phyloP scores from a whole-genome alignment of 1,284 basidiomycete species.

The Cutaneotrichosporon curvatum region DNA sequence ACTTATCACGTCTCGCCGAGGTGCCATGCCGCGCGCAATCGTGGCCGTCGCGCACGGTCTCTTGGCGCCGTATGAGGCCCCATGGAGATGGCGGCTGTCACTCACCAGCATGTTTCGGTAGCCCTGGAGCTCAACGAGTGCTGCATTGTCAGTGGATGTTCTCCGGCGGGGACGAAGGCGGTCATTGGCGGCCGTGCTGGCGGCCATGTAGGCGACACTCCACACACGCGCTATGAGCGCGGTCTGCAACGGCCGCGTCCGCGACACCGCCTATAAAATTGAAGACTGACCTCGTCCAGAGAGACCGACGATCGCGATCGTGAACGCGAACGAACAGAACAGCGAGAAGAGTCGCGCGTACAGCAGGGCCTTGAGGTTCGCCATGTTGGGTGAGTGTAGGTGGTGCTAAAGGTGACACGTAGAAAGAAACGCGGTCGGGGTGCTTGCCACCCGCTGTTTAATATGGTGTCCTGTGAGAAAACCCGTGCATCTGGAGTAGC shows the following conservation, averaged over 20 bases:
- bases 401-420: no score
- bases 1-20: neutral
- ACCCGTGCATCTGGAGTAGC: no score
- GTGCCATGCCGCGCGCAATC: neutral
- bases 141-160: neutral
- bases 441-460: no score
- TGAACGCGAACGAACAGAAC: slow-evolving; percentile 6
- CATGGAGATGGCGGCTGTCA: neutral
- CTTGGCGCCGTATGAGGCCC: no score
- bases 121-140: slow-evolving; percentile 5
- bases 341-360: slow-evolving; percentile 7
- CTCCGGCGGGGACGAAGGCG: neutral
- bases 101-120: neutral
- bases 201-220: neutral
- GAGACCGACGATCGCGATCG: slow-evolving; percentile 9
- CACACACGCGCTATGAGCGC: neutral
- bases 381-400: slow-evolving; percentile 1
- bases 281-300: slow-evolving; percentile 9
- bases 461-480: no score
- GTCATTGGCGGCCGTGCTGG: neutral
- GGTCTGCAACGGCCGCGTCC: no score
- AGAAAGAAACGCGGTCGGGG: no score
- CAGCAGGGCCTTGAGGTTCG: slow-evolving; percentile 8
- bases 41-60: neutral
- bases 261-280: no score